Evolutionary conservation across 1,284 basidiomycete genomes (phyloP).

Genomic region (Trichosporon asahii): DNA sequence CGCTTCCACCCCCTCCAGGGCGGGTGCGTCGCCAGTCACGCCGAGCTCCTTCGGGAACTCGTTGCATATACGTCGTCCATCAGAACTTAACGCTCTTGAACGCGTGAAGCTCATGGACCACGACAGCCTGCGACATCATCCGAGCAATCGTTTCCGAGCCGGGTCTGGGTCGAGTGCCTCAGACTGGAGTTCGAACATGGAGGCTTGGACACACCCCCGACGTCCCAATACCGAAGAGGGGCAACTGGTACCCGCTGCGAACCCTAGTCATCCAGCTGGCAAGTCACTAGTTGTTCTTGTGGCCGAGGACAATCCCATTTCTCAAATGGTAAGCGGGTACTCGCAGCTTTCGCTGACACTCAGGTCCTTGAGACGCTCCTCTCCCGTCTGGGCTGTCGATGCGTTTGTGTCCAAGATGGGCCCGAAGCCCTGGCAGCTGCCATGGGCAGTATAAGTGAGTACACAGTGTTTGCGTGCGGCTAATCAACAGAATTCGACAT

Average conservation of each 20-base stretch:
- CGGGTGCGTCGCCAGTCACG: constrained; percentile 43
- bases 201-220: constrained; percentile 34
- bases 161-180: constrained; percentile 61
- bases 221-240: not conserved
- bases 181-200: constrained; percentile 51
- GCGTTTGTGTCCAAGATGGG: constrained; percentile 89
- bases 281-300: constrained; percentile 74
- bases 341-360: constrained; percentile 9
- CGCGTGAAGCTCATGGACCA: constrained; percentile 76
- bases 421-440: constrained; percentile 94
- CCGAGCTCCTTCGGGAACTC: not conserved
- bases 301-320: constrained; percentile 96
- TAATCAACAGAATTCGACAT: constrained; percentile 52
- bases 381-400: constrained; percentile 85
- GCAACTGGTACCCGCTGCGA: constrained; percentile 12
- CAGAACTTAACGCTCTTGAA: constrained; percentile 77
- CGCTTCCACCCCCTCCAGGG: constrained; percentile 81
- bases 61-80: constrained; percentile 71
- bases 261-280: not conserved
- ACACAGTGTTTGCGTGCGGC: not conserved
- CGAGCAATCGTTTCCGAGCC: constrained; percentile 71
- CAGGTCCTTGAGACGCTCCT: constrained; percentile 86
- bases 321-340: constrained; percentile 60
- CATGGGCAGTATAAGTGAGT: constrained; percentile 91
- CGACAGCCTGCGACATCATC: constrained; percentile 67